Conservation (phyloP, 306 rosid genomes). For the Bauhinia variegata region DNA sequence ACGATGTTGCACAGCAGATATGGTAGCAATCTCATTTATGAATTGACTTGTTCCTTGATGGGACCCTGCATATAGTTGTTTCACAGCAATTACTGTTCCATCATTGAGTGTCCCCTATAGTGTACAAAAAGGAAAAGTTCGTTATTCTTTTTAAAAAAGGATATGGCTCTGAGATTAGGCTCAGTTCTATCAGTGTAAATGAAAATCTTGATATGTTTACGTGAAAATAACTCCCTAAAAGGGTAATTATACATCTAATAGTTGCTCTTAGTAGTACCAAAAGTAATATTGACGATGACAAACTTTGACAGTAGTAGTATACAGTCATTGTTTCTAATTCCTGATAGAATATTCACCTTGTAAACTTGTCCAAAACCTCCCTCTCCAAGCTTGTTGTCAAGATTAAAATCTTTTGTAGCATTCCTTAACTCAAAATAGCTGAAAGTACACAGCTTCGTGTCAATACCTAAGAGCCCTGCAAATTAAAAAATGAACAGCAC, state of each 20-base stretch:
- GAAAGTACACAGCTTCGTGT: constrained; percentile 71
- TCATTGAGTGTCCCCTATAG: constrained; percentile 71
- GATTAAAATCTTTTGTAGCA: constrained; percentile 68
- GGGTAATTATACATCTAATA: not conserved
- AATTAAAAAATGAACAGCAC: constrained; percentile 22
- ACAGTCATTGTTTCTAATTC: not conserved
- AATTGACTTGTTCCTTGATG: constrained; percentile 86
- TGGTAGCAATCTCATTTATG: constrained; percentile 79
- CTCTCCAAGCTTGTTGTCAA: constrained; percentile 70
- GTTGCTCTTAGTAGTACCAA: constrained; percentile 1
- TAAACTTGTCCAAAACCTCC: constrained; percentile 92
- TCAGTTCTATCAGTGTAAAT: not conserved
- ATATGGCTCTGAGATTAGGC: not conserved
- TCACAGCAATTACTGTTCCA: constrained; percentile 79
- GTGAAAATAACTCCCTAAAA: too few species aligned
- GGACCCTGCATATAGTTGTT: constrained; percentile 73
- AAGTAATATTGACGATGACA: not conserved
- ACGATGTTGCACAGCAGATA: constrained; percentile 83
- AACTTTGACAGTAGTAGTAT: not conserved
- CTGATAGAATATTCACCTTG: constrained; percentile 51
- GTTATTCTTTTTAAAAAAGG: constrained; percentile 1
- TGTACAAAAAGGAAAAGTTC: constrained; percentile 5
- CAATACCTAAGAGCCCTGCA: constrained; percentile 73
- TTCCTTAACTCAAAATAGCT: constrained; percentile 58
- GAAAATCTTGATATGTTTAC: not conserved